Percentiles rank a stretch among this genome's conserved stretches.
These are phyloP conservation scores for Aphanomyces astaci DNA, from an alignment of 352 stramenopile genomes.

Conservation along the genomic window DNA sequence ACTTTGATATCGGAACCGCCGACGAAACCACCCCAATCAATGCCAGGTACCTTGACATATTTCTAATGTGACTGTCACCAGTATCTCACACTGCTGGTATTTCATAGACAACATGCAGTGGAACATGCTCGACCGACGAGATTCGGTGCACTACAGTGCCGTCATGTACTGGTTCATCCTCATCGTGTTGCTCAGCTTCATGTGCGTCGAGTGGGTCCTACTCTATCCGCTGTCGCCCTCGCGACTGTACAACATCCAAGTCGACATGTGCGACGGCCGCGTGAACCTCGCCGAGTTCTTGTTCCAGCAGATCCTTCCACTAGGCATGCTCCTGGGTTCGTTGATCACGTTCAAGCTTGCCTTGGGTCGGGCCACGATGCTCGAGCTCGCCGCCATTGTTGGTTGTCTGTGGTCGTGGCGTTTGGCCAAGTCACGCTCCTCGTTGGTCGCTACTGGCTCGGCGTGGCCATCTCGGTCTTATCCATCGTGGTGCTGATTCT, in stretches of 20 bases:
- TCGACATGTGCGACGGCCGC: conserved; percentile 68
- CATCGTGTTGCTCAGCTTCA: conserved; percentile 37
- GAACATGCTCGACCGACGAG: too few species aligned
- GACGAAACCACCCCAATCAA: conserved; percentile 60
- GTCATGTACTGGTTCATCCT: conserved; percentile 50
- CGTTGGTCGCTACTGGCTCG: conserved; percentile 56
- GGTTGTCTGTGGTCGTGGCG: conserved; percentile 52
- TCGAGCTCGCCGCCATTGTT: conserved; percentile 68
- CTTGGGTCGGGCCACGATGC: conserved; percentile 52
- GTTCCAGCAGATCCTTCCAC: conserved; percentile 49
- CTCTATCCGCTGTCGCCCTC: conserved; percentile 63
- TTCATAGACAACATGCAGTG: too few species aligned
- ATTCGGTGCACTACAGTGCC: too few species aligned
- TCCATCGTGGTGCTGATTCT: conserved; percentile 58
- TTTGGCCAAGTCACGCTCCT: conserved; percentile 62
- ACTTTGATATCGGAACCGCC: conserved; percentile 27
- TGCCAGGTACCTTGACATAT: conserved; percentile 3
- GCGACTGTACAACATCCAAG: conserved; percentile 77
- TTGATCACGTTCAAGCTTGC: conserved; percentile 47
- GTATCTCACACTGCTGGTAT: too few species aligned
- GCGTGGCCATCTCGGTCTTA: conserved; percentile 46
- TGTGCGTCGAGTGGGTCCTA: too few species aligned
- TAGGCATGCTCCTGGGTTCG: conserved; percentile 57
- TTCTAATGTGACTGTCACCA: neutral
- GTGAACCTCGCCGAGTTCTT: conserved; percentile 67